These are phyloP conservation scores for Puccinellia tenuiflora DNA, from an alignment of 176 grass and related monocot genomes.

Conservation along the genomic window DNA sequence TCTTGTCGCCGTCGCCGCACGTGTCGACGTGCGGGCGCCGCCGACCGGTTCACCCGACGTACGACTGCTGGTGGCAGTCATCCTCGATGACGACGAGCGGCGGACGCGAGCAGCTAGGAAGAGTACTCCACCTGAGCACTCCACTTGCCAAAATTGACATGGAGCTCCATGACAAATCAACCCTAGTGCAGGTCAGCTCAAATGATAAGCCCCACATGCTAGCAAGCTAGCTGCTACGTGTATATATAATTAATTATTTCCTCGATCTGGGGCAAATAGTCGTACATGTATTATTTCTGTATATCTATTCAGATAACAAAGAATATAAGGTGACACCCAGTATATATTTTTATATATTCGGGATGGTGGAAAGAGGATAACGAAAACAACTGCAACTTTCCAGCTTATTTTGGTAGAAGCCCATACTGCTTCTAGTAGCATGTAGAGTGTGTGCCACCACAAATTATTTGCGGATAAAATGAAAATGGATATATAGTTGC, in stretches of 20 bases:
- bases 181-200: neutral
- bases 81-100: neutral
- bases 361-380: neutral
- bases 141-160: conserved; percentile 23
- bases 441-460: neutral
- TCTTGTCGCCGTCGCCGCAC: conserved; percentile 19
- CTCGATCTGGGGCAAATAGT: neutral
- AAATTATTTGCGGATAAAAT: neutral
- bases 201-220: neutral
- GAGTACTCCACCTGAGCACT: conserved; percentile 17
- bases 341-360: neutral
- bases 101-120: neutral
- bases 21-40: conserved; percentile 19
- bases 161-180: neutral
- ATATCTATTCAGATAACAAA: conserved; percentile 7
- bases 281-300: neutral
- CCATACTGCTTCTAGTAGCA: conserved; percentile 24
- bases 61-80: neutral
- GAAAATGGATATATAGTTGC: conserved; percentile 22
- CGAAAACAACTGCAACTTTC: conserved; percentile 10
- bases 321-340: neutral
- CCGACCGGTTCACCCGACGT: neutral
- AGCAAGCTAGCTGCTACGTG: neutral
- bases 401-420: neutral
- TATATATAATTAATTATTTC: neutral